Base-by-base conservation (phyloP, 306 rosid species). In the Cucumis melo region DNA sequence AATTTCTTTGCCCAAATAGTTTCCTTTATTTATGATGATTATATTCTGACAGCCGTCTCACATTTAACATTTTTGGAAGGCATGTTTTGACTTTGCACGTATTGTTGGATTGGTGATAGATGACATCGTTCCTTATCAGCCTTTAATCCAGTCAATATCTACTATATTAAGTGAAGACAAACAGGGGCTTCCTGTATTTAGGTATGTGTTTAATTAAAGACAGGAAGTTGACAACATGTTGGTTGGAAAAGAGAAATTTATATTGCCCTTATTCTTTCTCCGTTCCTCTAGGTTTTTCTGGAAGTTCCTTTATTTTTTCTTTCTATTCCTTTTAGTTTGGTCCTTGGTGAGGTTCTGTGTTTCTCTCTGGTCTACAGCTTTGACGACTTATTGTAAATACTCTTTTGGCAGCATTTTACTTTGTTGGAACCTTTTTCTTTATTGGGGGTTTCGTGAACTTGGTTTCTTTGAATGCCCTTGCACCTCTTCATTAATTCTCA, bases 111-210 rank as follows among this genome's bases (percentile, higher is more conserved):
- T 86, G 3, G 93, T 83, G 71, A 83, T 85, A 84, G 84, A 77
- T 81, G 88, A 91, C 60, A 54, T 84, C 77, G 61, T 91, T 84
- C 96, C 98, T 34, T 86, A 90, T 86, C 84, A 87, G 71, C 88
- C 88, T 75, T 81, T 94, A 39, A 87, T 94, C 83, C 86, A 56
- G 77, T 88, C 95, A 41, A 86, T 91, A 80, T 67, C 83, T 72
- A 78, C 88, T 56, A 91, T 94, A 83, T 83, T 94, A 84, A 83
- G 71, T 44, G 84, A 85, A 83, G 93, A 90, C 87, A 90, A 83
- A 82, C 95, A 91, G 75, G 95, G 93, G 80, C 92, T 92, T 83
- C 97, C 93, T 78, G 88, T 85, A 72, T 89, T 89, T 91, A 91
- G 98, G 98, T 93, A 83, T 78, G 80, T 46, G 27, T 16, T 77